These are phyloP conservation scores for Immersiella caudata DNA, from an alignment of 495 filamentous ascomycete genomes.

Conservation along the genomic window DNA sequence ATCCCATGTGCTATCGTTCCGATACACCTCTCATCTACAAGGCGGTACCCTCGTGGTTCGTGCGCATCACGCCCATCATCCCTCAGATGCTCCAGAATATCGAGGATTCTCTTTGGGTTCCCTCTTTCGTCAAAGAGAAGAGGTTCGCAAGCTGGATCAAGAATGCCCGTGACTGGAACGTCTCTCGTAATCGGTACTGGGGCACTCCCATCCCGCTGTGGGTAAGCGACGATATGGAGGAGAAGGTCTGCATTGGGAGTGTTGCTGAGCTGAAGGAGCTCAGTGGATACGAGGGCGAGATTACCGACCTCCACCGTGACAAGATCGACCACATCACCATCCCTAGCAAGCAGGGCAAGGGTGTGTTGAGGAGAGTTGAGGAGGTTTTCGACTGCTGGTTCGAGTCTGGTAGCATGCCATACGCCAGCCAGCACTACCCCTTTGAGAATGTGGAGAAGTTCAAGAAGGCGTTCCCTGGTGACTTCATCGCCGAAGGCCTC, in stretches of 20 bases:
- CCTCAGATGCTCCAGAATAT: slow-evolving; percentile 90
- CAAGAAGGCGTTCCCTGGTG: slow-evolving; percentile 78
- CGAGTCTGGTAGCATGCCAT: slow-evolving; percentile 92
- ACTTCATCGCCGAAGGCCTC: slow-evolving; percentile 96
- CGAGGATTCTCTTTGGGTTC: slow-evolving; percentile 92
- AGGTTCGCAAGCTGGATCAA: slow-evolving; percentile 68
- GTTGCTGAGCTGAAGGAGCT: slow-evolving; percentile 83
- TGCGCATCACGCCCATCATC: slow-evolving; percentile 82
- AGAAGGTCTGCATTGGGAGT: slow-evolving; percentile 86
- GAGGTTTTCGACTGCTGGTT: slow-evolving; percentile 98
- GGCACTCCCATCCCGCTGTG: slow-evolving; percentile 95
- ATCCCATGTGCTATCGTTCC: slow-evolving; percentile 94
- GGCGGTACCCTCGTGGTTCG: slow-evolving; percentile 94
- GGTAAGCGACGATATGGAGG: slow-evolving; percentile 85
- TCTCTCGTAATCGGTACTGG: slow-evolving; percentile 96
- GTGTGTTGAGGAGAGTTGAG: slow-evolving; percentile 73
- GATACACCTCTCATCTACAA: slow-evolving; percentile 95
- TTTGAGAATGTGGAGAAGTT: slow-evolving; percentile 91
- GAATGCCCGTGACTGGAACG: slow-evolving; percentile 97
- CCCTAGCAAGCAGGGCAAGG: slow-evolving; percentile 88
- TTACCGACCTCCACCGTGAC: slow-evolving; percentile 92
- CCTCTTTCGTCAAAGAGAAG: slow-evolving; percentile 86
- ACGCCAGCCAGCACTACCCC: slow-evolving; percentile 89
- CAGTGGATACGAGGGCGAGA: slow-evolving; percentile 80
- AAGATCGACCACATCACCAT: slow-evolving; percentile 97